A percentile compares a stretch with the other conserved stretches of the same genome.
Conservation (phyloP, 2,329 filamentous ascomycete species). For the Ascochyta viciae-villosae region DNA sequence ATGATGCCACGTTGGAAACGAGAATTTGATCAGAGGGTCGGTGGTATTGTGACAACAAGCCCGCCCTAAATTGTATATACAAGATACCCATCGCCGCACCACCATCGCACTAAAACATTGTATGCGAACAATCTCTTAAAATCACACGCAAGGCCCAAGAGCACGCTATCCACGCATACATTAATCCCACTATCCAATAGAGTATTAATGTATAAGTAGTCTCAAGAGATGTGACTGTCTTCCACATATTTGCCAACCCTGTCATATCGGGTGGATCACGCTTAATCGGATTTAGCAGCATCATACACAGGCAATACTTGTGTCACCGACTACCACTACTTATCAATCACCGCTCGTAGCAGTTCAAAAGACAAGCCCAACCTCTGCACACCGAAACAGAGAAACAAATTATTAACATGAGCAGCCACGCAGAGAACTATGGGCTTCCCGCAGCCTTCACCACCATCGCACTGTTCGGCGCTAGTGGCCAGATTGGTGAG, state of each 20-base stretch:
- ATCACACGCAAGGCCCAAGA: too few species aligned
- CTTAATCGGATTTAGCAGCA: neutral
- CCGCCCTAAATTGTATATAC: neutral
- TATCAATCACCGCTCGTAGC: neutral
- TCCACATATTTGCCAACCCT: too few species aligned
- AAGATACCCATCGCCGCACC: too few species aligned
- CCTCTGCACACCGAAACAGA: neutral
- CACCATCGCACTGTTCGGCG: constrained; percentile 19
- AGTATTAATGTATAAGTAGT: too few species aligned
- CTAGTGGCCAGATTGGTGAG: constrained; percentile 22
- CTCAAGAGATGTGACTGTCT: too few species aligned
- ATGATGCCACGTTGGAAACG: constrained; percentile 47
- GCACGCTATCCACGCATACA: too few species aligned
- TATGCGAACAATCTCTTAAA: neutral
- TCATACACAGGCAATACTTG: neutral
- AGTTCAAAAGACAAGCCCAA: neutral
- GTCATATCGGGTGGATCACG: too few species aligned
- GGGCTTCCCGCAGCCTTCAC: neutral
- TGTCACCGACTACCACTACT: neutral
- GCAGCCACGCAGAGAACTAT: neutral
- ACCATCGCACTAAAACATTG: neutral
- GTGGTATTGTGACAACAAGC: constrained; percentile 28
- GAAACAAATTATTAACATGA: neutral
- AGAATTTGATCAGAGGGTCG: constrained; percentile 32
- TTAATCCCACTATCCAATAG: too few species aligned